phyloP scores from a whole-genome alignment of 768 basidiomycete species.

The Termitomyces sp. region DNA sequence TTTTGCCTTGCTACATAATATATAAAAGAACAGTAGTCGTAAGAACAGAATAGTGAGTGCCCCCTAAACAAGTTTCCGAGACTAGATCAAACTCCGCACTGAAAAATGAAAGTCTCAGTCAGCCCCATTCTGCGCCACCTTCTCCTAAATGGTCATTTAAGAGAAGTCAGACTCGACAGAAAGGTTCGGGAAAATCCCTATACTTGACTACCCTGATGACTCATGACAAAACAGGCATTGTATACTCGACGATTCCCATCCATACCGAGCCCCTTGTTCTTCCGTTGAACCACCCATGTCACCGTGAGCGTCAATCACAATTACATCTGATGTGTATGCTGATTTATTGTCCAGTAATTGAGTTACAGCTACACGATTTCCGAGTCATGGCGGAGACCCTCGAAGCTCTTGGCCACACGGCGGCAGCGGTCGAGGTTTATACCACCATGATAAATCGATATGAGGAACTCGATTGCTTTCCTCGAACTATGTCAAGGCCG shows the following conservation, averaged over 20 bases:
- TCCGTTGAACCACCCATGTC: not conserved
- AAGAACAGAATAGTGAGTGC: too few species aligned
- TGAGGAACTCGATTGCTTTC: not conserved
- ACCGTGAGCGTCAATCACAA: not conserved
- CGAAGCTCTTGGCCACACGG: not conserved
- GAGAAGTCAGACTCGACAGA: too few species aligned
- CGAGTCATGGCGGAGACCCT: not conserved
- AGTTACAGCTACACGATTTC: slow-evolving; percentile 1
- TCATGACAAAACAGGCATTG: not conserved
- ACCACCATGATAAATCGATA: not conserved
- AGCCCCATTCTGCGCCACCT: slow-evolving; percentile 3
- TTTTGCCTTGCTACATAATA: not conserved
- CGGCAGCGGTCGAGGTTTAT: not conserved
- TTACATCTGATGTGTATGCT: too few species aligned
- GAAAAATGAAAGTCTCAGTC: not conserved
- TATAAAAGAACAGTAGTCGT: not conserved
- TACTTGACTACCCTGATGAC: not conserved
- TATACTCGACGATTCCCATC: not conserved
- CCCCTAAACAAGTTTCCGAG: not conserved
- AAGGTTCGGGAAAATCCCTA: not conserved
- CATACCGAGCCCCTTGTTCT: not conserved
- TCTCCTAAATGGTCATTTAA: not conserved
- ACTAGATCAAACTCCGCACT: not conserved
- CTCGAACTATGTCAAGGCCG: not conserved
- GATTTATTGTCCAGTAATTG: not conserved